Evolutionary conservation across 108 stramenopile species (phyloP), one percentile per base, ranked within the genome.

Genomic region (Pseudonitzschia delicatissima): DNA sequence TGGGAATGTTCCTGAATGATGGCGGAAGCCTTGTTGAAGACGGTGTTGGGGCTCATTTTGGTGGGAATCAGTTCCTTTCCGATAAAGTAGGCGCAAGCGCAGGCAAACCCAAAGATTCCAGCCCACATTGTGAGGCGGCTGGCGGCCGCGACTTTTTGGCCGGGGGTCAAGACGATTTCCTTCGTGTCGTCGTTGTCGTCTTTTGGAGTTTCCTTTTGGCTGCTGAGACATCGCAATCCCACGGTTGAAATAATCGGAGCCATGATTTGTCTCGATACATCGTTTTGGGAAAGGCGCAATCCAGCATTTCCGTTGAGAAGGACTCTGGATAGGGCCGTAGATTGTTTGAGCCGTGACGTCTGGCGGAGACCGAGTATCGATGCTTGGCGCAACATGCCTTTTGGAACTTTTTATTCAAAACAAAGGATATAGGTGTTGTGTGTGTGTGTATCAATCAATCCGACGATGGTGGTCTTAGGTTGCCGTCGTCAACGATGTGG

Each of bases 31-130:
- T 68, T 59, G 63, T 86, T 85, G 73, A 96, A 95, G 17, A 95
- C 87, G n/a, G 77, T 75, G 69, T 95, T 95, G 66, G 94, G 91
- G 62, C 83, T 85, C 89, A 95, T 90, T 77, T 92, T 90, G 47
- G 85, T 80, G 17, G 81, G 85, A 17, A 84, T 64, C 34, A 86
- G 39, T 68, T 86, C 82, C 31, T 59, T 62, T 31, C 74, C 88
- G 44, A 96, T 96, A 76, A 83, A 93, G 55, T 84, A 93, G 23
- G 83, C 95, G 64, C 92, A 96, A 5, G 71, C 79, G 23, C 73
- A 70, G 6, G 92, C 92, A 62, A 96, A 89, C 49, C 52, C 82
- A 4, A 79, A 68, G 2, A 80, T 79, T 13, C 84, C 89, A 4
- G 74, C 79, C 89, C 90, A 96, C 78, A 88, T 75, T 47, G 76